A percentile compares a stretch with the other conserved stretches of the same genome.
Evolutionary conservation across 129 eudicot genomes (phyloP).

Genomic region (sunflower (Helianthus annuus)): HanXRQr2.0-SUNRISE NC_035445.2:156737081-156737580

Average conservation of each 20-base stretch:
- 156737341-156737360: constrained; percentile 40
- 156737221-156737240: constrained; percentile 51
- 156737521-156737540: constrained; percentile 4
- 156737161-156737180: constrained; percentile 25
- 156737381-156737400: constrained; percentile 52
- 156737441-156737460: constrained; percentile 25
- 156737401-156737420: constrained; percentile 40
- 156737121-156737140: constrained; percentile 65
- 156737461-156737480: constrained; percentile 37
- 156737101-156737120: constrained; percentile 59
- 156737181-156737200: constrained; percentile 37
- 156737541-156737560: too few relatives aligned
- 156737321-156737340: constrained; percentile 30
- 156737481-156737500: constrained; percentile 43
- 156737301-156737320: constrained; percentile 50
- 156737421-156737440: constrained; percentile 16
- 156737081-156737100: constrained; percentile 45
- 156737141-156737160: constrained; percentile 40
- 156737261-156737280: constrained; percentile 37
- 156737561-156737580: too few relatives aligned
- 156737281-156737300: constrained; percentile 46
- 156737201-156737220: constrained; percentile 41
- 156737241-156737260: constrained; percentile 46
- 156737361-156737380: constrained; percentile 51
- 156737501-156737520: constrained; percentile 35